A percentile compares a stretch with the other conserved stretches of the same genome.
phyloP scores from a whole-genome alignment of 1,284 basidiomycete species.

The Pholiota adiposa region DNA sequence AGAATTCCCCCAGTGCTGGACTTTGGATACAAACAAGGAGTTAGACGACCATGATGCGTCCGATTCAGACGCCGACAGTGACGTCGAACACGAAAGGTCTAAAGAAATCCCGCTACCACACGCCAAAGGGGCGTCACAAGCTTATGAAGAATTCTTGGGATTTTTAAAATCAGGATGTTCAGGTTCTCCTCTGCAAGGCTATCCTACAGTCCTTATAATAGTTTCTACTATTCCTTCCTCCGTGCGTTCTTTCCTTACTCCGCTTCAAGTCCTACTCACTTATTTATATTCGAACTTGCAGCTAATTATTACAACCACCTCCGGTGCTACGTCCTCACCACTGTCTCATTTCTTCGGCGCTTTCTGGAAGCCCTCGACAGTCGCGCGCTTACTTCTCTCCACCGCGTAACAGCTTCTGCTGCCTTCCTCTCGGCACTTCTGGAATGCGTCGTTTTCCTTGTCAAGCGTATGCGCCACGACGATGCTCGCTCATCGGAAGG shows the following conservation, averaged over 20 bases:
- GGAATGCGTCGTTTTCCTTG: slow-evolving; percentile 70
- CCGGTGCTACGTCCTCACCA: slow-evolving; percentile 22
- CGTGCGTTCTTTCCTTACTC: slow-evolving; percentile 39
- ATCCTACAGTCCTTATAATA: slow-evolving; percentile 78
- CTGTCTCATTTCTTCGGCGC: slow-evolving; percentile 64
- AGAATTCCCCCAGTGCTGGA: slow-evolving; percentile 71
- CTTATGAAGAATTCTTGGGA: slow-evolving; percentile 72
- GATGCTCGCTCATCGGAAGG: slow-evolving; percentile 7
- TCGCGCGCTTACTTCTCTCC: slow-evolving; percentile 59
- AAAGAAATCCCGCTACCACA: slow-evolving; percentile 3
- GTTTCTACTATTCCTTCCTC: slow-evolving; percentile 77
- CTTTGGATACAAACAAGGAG: slow-evolving; percentile 41
- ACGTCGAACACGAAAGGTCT: slow-evolving; percentile 16
- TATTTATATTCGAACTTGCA: slow-evolving; percentile 12
- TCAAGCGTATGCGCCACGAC: slow-evolving; percentile 42
- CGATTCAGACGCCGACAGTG: slow-evolving; percentile 24
- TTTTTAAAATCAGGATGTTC: slow-evolving; percentile 80
- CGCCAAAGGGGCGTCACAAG: slow-evolving; percentile 36
- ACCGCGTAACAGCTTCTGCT: slow-evolving; percentile 51
- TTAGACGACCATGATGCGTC: slow-evolving; percentile 36
- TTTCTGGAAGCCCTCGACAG: slow-evolving; percentile 78
- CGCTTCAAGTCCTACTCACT: background rate
- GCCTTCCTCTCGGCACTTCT: slow-evolving; percentile 73
- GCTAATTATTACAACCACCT: slow-evolving; percentile 34
- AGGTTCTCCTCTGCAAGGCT: slow-evolving; percentile 76